These are phyloP conservation scores for Penicillium sp. DNA, from an alignment of 2,329 filamentous ascomycete species.

Conservation along the genomic window DNA sequence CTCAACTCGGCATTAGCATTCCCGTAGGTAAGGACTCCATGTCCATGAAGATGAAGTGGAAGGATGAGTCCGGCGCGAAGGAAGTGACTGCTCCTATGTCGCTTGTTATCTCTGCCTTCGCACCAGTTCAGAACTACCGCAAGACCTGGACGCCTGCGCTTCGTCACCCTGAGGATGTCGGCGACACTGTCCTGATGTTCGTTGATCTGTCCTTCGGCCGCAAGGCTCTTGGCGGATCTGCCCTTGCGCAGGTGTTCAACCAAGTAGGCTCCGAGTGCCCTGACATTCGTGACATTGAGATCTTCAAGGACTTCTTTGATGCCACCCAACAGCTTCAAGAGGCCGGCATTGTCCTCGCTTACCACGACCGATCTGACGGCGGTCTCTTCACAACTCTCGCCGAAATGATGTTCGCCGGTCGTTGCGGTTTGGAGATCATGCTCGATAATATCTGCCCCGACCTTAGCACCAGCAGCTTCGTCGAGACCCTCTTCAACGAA, in stretches of 20 bases:
- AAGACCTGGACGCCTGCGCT: constrained; percentile 95
- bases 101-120: constrained; percentile 88
- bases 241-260: constrained; percentile 85
- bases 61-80: constrained; percentile 70
- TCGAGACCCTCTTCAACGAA: constrained; percentile 90
- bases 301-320: constrained; percentile 90
- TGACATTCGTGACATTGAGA: constrained; percentile 80
- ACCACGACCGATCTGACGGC: constrained; percentile 93
- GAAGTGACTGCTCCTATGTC: constrained; percentile 93
- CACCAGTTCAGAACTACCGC: constrained; percentile 77
- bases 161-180: constrained; percentile 80
- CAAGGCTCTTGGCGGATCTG: constrained; percentile 86
- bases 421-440: constrained; percentile 84
- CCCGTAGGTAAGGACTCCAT: constrained; percentile 98
- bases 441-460: constrained; percentile 70
- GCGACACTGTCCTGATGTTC: constrained; percentile 85
- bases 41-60: constrained; percentile 98
- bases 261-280: constrained; percentile 84
- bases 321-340: constrained; percentile 74
- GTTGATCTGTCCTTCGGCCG: constrained; percentile 85
- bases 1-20: constrained; percentile 86
- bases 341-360: constrained; percentile 78
- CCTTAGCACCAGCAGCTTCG: constrained; percentile 65
- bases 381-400: constrained; percentile 87
- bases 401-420: constrained; percentile 98